Evolutionary conservation across 2,329 filamentous ascomycete species (phyloP), one percentile per base, ranked within the genome.

Genomic region (Aquanectria penicillioides): DNA sequence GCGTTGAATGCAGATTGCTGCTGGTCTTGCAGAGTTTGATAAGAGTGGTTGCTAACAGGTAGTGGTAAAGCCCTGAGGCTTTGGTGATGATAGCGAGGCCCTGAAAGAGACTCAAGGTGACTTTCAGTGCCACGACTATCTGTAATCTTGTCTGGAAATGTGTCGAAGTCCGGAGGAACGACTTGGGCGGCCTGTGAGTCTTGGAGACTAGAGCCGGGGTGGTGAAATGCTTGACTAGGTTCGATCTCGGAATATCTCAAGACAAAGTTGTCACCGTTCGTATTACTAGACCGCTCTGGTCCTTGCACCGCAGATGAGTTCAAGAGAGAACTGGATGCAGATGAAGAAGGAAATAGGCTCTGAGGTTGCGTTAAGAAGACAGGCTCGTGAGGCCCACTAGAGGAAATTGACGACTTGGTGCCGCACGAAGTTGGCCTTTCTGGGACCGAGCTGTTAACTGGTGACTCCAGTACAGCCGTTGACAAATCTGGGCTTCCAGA

Each of bases 181-280:
- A 69, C 40, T 43, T 74, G 74, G 34, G 72, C 69, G 51, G 69
- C 73, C 57, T 71, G 73, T 34, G 64, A 69, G 40, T 64, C 65
- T 28, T 57, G 41, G 15, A 26, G 29, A 12, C 25, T 37, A 15
- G 22, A 40, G 11, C 43, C 31, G 8, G 41, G 20, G 11, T 10
- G 44, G 22, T 23, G 22, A 4, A 23, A 53, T 40, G 29, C 26
- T 12, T 49, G 15, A 28, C 22, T 15, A 40, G 17, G 34, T 10
- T 28, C 11, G 22, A 44, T 34, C 12, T 5, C n/a, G 20, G n/a
- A 22, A 18, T 38, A 11, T n/a, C 28, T 34, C 15, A 13, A 15
- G 4, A 23, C 13, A n/a, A 11, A 28, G 18, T 26, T n/a, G 22
- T n/a, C 10, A n/a, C 15, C 10, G 17, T 15, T 31, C 13, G 18